These are phyloP conservation scores for Colletotrichum spaethianum DNA, from an alignment of 2,329 filamentous ascomycete genomes.

Conservation along the genomic window DNA sequence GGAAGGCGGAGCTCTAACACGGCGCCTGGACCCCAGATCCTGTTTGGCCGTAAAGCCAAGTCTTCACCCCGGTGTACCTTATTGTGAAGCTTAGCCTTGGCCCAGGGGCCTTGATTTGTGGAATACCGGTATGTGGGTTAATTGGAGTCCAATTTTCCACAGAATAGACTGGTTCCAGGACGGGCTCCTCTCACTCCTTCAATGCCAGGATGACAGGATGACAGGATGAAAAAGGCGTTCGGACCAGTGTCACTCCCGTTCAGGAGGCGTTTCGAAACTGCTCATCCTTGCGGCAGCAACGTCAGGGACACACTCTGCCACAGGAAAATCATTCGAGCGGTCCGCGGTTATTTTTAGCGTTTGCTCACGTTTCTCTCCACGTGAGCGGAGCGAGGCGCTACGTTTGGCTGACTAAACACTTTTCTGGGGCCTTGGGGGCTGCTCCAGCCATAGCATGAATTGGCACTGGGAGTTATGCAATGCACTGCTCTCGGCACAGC, in stretches of 20 bases:
- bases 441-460: background rate
- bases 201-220: conserved; percentile 11
- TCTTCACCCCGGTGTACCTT: conserved; percentile 38
- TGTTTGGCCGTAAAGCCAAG: conserved; percentile 30
- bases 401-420: background rate
- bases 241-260: conserved; percentile 31
- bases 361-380: background rate
- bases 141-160: conserved; percentile 2
- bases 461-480: background rate
- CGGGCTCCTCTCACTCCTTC: conserved; percentile 15
- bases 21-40: conserved; percentile 10
- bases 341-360: conserved; percentile 16
- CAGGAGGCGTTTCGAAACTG: conserved; percentile 40
- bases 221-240: conserved; percentile 36
- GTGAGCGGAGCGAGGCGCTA: background rate
- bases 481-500: background rate
- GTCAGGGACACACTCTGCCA: conserved; percentile 4
- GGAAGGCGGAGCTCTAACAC: conserved; percentile 14
- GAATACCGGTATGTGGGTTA: conserved; percentile 12
- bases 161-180: conserved; percentile 24
- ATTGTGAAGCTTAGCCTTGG: conserved; percentile 34
- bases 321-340: conserved; percentile 33
- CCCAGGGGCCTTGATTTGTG: conserved; percentile 1
- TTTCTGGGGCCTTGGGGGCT: rapidly evolving
- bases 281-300: conserved; percentile 23